Evolutionary conservation across 2,329 filamentous ascomycete genomes (phyloP), one percentile per base, ranked within the genome.

Genomic region (Teratosphaeria nubilosa): DNA sequence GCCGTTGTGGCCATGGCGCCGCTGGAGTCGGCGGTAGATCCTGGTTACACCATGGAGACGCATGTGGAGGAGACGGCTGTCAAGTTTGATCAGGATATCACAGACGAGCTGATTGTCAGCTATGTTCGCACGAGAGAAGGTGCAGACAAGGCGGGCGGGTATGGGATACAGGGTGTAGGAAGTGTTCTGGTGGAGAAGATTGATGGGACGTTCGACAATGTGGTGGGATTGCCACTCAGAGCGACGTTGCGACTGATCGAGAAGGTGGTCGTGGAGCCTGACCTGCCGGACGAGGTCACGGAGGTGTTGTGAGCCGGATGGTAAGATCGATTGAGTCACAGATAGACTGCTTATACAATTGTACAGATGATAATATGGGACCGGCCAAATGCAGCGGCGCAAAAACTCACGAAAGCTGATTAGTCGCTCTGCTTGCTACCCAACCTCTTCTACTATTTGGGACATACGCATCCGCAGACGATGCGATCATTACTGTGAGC

Each of bases 101-200:
- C 84, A 14, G 92, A 99, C 75, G 91, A 95, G 60, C 82, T 96
- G 64, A 86, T 97, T 59, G 78, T 90, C 65, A 82, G 82, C 56
- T 91, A 91, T 70, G 87, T 91, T 59, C 82, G 80, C 69, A 96
- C 92, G 24, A 81, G 92, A 57, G 94, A 99, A 77, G 94, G 94
- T 1, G 91, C 85, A 11, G 94, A 97, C 74, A 99, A 97, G 78
- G 94, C 94, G 0, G 94, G 94, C 1, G 94, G 94, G 0, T 99
- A 99, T 73, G 94, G 90, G 1, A 83, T 99, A 56, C 94, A 99
- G 74, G 94, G 92, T 0, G 78, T 92, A 11, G 94, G 89, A 1
- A 87, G 88, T 9, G 85, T 96, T 71, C 74, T 99, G 58, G 85
- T 99, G 13, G 91, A 96, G 72, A 87, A 82, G 73, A 88, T 99